Percentiles rank a stretch among this genome's conserved stretches.
phyloP scores from a whole-genome alignment of 1,284 basidiomycete genomes.

The Melampsora larici-populina region DNA sequence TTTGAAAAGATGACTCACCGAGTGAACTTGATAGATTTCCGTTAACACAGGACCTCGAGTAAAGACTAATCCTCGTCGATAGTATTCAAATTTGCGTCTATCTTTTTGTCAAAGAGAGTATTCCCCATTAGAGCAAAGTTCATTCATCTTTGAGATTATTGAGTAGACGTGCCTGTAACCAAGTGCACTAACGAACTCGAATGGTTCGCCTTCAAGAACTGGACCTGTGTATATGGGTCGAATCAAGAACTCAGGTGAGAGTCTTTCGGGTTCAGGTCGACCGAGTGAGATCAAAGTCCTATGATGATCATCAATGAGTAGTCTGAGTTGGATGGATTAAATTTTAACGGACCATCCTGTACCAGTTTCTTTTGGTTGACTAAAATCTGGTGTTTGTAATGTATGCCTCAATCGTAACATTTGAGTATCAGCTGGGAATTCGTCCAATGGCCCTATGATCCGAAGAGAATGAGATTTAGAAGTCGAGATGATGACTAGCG shows the following conservation, averaged over 20 bases:
- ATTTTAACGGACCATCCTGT: slow-evolving; percentile 26
- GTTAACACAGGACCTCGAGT: slow-evolving; percentile 20
- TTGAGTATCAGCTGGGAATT: slow-evolving; percentile 6
- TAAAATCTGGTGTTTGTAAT: slow-evolving; percentile 18
- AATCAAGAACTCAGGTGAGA: slow-evolving; percentile 38
- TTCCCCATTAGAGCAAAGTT: background rate
- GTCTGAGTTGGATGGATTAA: background rate
- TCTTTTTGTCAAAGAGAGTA: background rate
- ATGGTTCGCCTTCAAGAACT: slow-evolving; percentile 31
- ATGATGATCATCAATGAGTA: background rate
- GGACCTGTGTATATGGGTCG: slow-evolving; percentile 31
- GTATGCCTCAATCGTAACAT: slow-evolving; percentile 34
- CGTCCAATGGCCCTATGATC: slow-evolving; percentile 21
- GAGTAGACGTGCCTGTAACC: slow-evolving; percentile 27
- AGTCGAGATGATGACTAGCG: no score
- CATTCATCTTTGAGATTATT: no score
- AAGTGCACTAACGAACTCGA: slow-evolving; percentile 34
- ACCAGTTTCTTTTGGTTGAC: background rate
- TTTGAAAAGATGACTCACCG: background rate
- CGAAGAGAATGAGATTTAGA: background rate
- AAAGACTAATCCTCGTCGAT: slow-evolving; percentile 22
- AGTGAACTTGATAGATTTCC: slow-evolving; percentile 30
- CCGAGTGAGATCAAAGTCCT: slow-evolving; percentile 31
- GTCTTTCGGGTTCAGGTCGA: slow-evolving; percentile 35
- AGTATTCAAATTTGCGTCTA: slow-evolving; percentile 31